Conservation (phyloP, 2,329 filamentous ascomycete species). For the Cordyceps tenuipes region DNA sequence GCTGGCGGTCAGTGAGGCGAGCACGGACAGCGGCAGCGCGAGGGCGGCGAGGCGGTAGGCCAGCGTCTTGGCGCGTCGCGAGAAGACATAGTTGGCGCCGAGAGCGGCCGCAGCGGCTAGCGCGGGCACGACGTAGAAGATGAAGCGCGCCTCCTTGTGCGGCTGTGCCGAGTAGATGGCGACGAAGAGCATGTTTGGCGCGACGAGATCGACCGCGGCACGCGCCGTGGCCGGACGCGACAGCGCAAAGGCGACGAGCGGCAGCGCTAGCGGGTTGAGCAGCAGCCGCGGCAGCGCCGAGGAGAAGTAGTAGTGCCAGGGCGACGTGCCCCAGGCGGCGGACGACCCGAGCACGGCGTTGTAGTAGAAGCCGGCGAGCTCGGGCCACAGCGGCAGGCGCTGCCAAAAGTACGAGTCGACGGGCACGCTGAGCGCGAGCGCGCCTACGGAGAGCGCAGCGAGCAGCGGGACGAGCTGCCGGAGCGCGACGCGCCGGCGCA, state of each 20-base stretch:
- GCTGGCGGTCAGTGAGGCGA: slow-evolving; percentile 52
- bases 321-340: slow-evolving; percentile 78
- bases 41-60: slow-evolving; percentile 47
- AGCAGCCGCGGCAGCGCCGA: slow-evolving; percentile 76
- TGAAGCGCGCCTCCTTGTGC: slow-evolving; percentile 94
- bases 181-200: slow-evolving; percentile 65
- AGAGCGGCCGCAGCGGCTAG: slow-evolving; percentile 71
- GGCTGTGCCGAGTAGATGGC: slow-evolving; percentile 78
- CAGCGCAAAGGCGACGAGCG: slow-evolving; percentile 47
- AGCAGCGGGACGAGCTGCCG: slow-evolving; percentile 59
- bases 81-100: slow-evolving; percentile 62
- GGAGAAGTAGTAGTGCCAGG: slow-evolving; percentile 79
- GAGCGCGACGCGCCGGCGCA: slow-evolving; percentile 43
- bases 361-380: slow-evolving; percentile 81
- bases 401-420: slow-evolving; percentile 96
- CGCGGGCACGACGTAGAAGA: slow-evolving; percentile 77
- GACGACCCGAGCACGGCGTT: slow-evolving; percentile 81
- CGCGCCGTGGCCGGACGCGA: slow-evolving; percentile 36
- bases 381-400: slow-evolving; percentile 68
- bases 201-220: slow-evolving; percentile 40
- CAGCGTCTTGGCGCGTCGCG: slow-evolving; percentile 52
- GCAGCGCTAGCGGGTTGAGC: slow-evolving; percentile 63
- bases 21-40: slow-evolving; percentile 49
- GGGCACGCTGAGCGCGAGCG: slow-evolving; percentile 60
- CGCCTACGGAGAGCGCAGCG: slow-evolving; percentile 53